A percentile compares a stretch with the other conserved stretches of the same genome.
Evolutionary conservation across 768 basidiomycete genomes (phyloP).

Genomic region (Leucocoprinus birnbaumii): DNA sequence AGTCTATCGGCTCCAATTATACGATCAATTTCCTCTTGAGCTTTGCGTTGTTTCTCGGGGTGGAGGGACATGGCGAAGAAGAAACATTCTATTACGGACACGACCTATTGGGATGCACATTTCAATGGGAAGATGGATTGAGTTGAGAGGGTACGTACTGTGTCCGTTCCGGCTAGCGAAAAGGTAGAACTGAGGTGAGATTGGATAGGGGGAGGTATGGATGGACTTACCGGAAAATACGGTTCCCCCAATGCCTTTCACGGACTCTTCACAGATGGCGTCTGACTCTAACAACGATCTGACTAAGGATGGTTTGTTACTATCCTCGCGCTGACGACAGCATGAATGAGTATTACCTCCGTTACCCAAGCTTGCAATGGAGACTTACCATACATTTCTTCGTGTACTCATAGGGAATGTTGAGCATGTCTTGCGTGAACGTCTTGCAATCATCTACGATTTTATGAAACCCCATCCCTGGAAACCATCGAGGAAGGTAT

Average conservation of each 20-base stretch:
- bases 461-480: conserved; percentile 25
- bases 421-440: conserved; percentile 15
- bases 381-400: conserved; percentile 17
- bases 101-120: conserved; percentile 10
- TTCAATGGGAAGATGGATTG: background rate
- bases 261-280: conserved; percentile 5
- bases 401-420: conserved; percentile 20
- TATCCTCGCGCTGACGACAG: conserved; percentile 10
- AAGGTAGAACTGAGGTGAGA: background rate
- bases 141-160: conserved; percentile 2
- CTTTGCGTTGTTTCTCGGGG: conserved; percentile 25
- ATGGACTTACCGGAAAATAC: conserved; percentile 11
- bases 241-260: conserved; percentile 11
- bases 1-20: conserved; percentile 23
- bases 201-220: background rate
- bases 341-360: background rate
- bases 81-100: conserved; percentile 16
- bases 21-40: conserved; percentile 29
- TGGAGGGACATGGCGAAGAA: conserved; percentile 24
- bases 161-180: conserved; percentile 16
- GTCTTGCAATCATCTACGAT: conserved; percentile 14
- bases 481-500: conserved; percentile 27
- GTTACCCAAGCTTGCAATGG: background rate
- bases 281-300: conserved; percentile 7
- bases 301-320: conserved; percentile 9